Base-by-base conservation (phyloP, 345 rosid genomes). In the Tarenaya hassleriana region DNA sequence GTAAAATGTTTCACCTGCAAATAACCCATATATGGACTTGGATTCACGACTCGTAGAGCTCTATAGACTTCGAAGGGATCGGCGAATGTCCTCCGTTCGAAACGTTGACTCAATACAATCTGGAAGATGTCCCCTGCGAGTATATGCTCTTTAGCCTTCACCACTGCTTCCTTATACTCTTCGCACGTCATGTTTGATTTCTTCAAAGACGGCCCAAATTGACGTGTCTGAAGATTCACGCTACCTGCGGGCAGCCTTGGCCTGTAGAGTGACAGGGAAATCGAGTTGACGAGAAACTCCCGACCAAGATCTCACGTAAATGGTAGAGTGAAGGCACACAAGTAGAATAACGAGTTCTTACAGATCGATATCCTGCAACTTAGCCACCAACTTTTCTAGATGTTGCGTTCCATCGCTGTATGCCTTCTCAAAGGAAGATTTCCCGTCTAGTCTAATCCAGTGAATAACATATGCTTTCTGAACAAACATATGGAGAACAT, bases 1-100 rank as follows among this genome's bases (percentile, higher is more conserved):
- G 8, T 10, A 24, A 47, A 32, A 12, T 15, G 13, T 40, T 7
- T 60, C 24, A 80, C 98, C 64, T 91, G 96, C 62, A 88, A 65
- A 68, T 87, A 87, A 10, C 84, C 60, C 98, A 91, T 91, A 42
- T 84, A 88, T 16, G 94, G 96, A 73, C 96, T 91, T 7, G 98
- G 96, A 73, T 91, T 91, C 42, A 87, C 92, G 46, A 84, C 65
- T 72, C 95, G 77, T 50, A 91, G 55, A 39, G 98, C 95, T 61
- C 98, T 77, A 49, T 87, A 91, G 20, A 91, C 70, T 75, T 87
- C 88, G 57, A 91, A 87, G 1, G 96, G 96, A 53, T 87, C 90
- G 9, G 96, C 95, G 67, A 78, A 87, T 21, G 98, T 91, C 48
- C 82, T 68, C 10, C 95, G 73, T 56, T 91, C 96, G 62, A 91